These are phyloP conservation scores for Dicorynia guianensis DNA, from an alignment of 306 rosid species.

Conservation along the genomic window DNA sequence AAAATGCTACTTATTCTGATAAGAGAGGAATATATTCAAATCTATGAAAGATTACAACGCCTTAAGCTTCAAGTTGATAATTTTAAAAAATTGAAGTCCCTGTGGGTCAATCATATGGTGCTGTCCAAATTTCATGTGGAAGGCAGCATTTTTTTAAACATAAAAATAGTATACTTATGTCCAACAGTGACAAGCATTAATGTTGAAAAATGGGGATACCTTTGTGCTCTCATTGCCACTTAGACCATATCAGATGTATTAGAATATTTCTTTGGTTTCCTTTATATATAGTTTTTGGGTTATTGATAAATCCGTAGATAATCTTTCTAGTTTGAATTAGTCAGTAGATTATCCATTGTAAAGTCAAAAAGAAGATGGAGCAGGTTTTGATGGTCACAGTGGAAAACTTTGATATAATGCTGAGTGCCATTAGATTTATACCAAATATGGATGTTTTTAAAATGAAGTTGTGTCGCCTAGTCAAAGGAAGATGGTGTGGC, in stretches of 20 bases:
- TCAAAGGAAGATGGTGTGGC: background rate
- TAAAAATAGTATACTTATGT: background rate
- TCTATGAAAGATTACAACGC: slow-evolving; percentile 11
- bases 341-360: background rate
- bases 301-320: background rate
- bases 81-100: slow-evolving; percentile 12
- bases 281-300: background rate
- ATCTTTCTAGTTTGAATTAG: background rate
- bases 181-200: background rate
- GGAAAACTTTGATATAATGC: background rate
- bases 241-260: slow-evolving; percentile 24
- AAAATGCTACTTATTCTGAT: slow-evolving; percentile 1
- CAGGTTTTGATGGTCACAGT: background rate
- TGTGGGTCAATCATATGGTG: slow-evolving; percentile 41
- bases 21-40: slow-evolving; percentile 2
- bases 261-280: background rate
- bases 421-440: background rate
- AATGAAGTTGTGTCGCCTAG: background rate
- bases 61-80: slow-evolving; percentile 27
- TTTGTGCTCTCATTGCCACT: background rate
- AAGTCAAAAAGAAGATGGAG: background rate
- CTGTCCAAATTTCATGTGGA: slow-evolving; percentile 46
- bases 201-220: background rate
- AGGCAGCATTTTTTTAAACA: slow-evolving; percentile 25
- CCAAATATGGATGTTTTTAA: background rate